phyloP scores from a whole-genome alignment of 495 filamentous ascomycete genomes.

The Penicillium paradoxum region DNA sequence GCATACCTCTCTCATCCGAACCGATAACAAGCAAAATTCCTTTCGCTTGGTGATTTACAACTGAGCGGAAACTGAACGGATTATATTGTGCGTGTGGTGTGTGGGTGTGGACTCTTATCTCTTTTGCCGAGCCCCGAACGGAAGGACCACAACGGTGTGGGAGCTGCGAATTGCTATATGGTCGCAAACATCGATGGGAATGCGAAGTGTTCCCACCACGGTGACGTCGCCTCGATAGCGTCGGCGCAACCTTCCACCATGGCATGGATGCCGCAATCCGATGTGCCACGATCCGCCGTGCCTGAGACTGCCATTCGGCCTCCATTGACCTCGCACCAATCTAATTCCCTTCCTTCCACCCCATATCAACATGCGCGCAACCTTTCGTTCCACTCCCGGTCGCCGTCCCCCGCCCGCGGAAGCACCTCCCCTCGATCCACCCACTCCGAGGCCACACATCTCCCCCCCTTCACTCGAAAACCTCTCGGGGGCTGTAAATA shows the following conservation, averaged over 20 bases:
- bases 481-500: constrained; percentile 66
- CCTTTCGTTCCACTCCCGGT: constrained; percentile 76
- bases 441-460: constrained; percentile 78
- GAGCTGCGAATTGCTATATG: constrained; percentile 36
- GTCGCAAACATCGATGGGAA: constrained; percentile 45
- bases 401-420: constrained; percentile 74
- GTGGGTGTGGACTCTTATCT: constrained; percentile 17
- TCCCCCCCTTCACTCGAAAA: constrained; percentile 60
- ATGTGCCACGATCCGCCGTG: constrained; percentile 26
- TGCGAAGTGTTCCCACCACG: constrained; percentile 33
- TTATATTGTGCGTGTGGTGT: constrained; percentile 18
- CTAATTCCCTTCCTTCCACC: constrained; percentile 89
- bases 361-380: constrained; percentile 84
- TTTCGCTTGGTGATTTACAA: neutral
- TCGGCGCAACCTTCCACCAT: constrained; percentile 39
- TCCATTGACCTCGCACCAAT: constrained; percentile 58
- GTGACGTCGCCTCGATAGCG: constrained; percentile 43
- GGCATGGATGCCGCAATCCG: constrained; percentile 38
- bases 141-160: constrained; percentile 6
- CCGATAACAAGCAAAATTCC: neutral
- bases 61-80: constrained; percentile 17
- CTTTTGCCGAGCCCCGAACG: constrained; percentile 17
- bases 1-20: neutral
- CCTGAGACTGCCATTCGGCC: constrained; percentile 38
- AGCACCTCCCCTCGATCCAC: constrained; percentile 87